Percentiles rank a stretch among this genome's conserved stretches.
These are phyloP conservation scores for Colletotrichum cereale DNA, from an alignment of 2,329 filamentous ascomycete species.

Conservation along the genomic window DNA sequence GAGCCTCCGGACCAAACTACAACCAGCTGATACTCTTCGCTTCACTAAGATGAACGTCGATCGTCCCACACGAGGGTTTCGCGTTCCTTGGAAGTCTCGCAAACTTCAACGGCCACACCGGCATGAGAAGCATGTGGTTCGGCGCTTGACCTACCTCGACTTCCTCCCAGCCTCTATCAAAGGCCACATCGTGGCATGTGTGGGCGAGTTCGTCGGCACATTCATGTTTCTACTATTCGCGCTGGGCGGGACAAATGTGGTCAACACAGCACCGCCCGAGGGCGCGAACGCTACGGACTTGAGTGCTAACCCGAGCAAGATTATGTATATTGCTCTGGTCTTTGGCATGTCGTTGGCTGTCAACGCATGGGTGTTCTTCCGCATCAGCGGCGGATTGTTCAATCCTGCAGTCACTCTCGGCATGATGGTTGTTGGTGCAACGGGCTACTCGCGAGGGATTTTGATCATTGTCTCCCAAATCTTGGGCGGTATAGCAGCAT, in stretches of 20 bases:
- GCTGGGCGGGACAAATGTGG: background rate
- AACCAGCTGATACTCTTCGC: background rate
- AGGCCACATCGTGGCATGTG: background rate
- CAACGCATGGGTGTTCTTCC: slow-evolving; percentile 64
- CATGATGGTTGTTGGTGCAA: background rate
- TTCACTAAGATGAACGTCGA: background rate
- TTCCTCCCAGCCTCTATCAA: background rate
- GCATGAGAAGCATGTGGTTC: background rate
- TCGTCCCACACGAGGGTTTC: background rate
- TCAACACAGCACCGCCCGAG: background rate
- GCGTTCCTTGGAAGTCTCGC: background rate
- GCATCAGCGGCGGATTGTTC: slow-evolving; percentile 65
- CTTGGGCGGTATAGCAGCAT: slow-evolving; percentile 64
- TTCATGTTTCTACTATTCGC: background rate
- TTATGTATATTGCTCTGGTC: background rate
- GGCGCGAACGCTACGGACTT: background rate
- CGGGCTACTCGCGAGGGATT: background rate
- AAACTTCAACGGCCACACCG: background rate
- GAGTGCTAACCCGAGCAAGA: background rate
- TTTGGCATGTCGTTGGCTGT: background rate
- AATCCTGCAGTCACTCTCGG: slow-evolving; percentile 51
- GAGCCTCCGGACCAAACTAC: background rate
- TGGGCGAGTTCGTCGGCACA: background rate
- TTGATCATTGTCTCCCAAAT: slow-evolving; percentile 48
- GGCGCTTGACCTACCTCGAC: background rate